Base-by-base conservation (phyloP, 306 rosid species). In the Cucurbita argyrosperma region DNA sequence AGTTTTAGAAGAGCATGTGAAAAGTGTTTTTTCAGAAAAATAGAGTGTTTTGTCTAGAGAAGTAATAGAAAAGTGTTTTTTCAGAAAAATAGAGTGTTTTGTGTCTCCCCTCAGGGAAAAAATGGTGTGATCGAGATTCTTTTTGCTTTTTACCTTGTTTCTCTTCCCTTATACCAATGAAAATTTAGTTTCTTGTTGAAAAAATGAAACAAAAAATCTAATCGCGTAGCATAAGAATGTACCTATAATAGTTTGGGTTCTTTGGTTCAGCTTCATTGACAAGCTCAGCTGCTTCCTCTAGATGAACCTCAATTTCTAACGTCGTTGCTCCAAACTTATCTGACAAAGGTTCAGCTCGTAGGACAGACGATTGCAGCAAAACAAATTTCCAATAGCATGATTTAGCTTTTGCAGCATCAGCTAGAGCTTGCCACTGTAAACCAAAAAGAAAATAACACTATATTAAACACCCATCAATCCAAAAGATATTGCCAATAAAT, bases 261-360 rank as follows among this genome's bases (percentile, higher is more conserved):
- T 83, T 83, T 83, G 76, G 84, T 79, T 83, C 88, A 82, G 92
- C 86, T 62, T 78, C 80, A 12, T 83, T 82, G 66, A 95, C 87
- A 69, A 95, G 96, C 84, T 91, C 99, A n/a, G 97, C 96, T 42
- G 99, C 97, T 87, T 95, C 99, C 83, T 91, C 97, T 51, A 95
- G 53, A 59, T 85, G 80, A 75, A 90, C 95, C 80, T 91, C 96
- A 37, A 95, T 88, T 81, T 90, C 96, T 30, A 96, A 96, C 67
- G 74, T 81, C 74, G 85, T 91, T 53, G 73, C 81, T 70, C 90
- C 99, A 79, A 50, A 79, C 77, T 83, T 87, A 79, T 87, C 88
- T 45, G 88, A 82, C 43, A 95, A 80, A 81, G 91, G 78, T 79
- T 95, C 96, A 62, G 99, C 92, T 83, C 90, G 85, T 62, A 86